Conservation (phyloP, 371 early-diverging fungal species). For the Coemansia sp. region DNA sequence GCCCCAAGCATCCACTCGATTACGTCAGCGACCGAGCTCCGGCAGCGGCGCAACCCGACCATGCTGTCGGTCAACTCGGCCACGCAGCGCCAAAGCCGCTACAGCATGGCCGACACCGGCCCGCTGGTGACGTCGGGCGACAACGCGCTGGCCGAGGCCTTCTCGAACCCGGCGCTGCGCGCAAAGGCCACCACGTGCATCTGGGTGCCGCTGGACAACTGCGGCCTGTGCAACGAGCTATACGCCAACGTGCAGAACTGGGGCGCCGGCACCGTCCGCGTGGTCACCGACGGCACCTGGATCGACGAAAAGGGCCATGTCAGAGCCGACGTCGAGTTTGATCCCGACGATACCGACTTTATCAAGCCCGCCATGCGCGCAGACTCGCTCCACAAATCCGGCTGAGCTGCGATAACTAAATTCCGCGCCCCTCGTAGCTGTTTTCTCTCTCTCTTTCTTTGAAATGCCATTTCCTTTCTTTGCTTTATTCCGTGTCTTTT, state of each 20-base stretch:
- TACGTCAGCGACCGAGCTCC: slow-evolving; percentile 33
- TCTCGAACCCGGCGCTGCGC: slow-evolving; percentile 48
- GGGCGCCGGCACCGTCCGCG: slow-evolving; percentile 25
- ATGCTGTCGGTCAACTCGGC: background rate
- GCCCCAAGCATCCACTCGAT: slow-evolving; percentile 30
- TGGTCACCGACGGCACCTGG: slow-evolving; percentile 25
- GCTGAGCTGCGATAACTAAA: background rate
- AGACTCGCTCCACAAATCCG: background rate
- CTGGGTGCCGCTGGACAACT: slow-evolving; percentile 49
- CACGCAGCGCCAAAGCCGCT: slow-evolving; percentile 29
- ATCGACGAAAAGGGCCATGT: slow-evolving; percentile 45
- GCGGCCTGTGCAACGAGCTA: slow-evolving; percentile 26
- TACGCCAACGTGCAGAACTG: slow-evolving; percentile 19
- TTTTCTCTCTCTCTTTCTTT: no score
- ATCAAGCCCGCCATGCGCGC: slow-evolving; percentile 13
- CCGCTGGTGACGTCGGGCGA: slow-evolving; percentile 13
- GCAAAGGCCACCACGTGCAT: slow-evolving; percentile 28
- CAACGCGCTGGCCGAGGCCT: slow-evolving; percentile 30
- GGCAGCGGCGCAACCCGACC: slow-evolving; percentile 23
- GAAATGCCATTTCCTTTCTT: background rate
- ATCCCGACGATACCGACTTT: slow-evolving; percentile 20
- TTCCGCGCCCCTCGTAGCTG: no score
- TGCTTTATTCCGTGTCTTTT: background rate
- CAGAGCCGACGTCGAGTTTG: slow-evolving; percentile 45
- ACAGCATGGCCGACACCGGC: slow-evolving; percentile 14